Conservation (phyloP, 225 moss, liverwort and hornwort genomes). For the Marchantia paleacea region DNA sequence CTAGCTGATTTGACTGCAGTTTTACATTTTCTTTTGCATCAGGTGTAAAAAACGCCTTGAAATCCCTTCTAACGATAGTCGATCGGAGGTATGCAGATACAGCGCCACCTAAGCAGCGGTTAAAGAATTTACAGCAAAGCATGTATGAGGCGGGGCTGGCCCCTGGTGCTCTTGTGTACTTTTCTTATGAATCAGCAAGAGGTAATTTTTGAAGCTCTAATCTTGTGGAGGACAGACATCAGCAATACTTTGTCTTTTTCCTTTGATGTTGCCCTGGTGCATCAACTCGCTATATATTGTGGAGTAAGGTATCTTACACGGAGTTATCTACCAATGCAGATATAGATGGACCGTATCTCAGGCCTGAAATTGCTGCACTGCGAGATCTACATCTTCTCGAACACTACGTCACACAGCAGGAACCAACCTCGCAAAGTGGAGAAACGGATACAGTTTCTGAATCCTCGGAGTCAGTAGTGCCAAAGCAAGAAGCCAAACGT, state of each 20-base stretch:
- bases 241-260: not conserved
- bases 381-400: conserved; percentile 73
- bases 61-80: not conserved
- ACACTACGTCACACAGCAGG: conserved; percentile 38
- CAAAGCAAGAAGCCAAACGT: conserved; percentile 32
- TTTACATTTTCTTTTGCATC: no score
- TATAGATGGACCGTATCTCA: conserved; percentile 58
- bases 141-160: conserved; percentile 74
- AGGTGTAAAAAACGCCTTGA: no score
- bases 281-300: not conserved
- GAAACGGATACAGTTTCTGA: conserved; percentile 22
- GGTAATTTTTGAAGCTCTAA: conserved; percentile 30
- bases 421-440: conserved; percentile 42
- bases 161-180: conserved; percentile 84
- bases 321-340: conserved; percentile 33
- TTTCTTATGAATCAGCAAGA: conserved; percentile 56
- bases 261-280: not conserved
- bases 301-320: not conserved
- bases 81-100: conserved; percentile 55
- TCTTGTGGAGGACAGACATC: not conserved
- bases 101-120: conserved; percentile 76
- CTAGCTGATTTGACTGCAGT: no score
- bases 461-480: not conserved
- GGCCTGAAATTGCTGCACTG: conserved; percentile 77
- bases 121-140: conserved; percentile 68